These are phyloP conservation scores for Fonsecaea erecta DNA, from an alignment of 2,329 filamentous ascomycete species.

Conservation along the genomic window DNA sequence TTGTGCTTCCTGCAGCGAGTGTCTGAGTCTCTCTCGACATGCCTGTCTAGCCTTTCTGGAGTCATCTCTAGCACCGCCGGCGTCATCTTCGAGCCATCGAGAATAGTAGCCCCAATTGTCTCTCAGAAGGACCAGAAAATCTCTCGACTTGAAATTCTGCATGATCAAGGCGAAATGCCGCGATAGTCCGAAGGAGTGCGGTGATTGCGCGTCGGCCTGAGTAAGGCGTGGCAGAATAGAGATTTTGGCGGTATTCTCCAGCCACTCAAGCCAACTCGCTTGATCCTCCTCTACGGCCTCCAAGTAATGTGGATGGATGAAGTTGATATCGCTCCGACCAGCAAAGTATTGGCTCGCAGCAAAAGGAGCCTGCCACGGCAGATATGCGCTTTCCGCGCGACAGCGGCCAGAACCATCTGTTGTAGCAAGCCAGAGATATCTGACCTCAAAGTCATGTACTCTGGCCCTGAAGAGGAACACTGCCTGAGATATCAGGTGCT, in stretches of 20 bases:
- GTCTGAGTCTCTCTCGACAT: constrained; percentile 5
- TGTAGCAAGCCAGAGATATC: constrained; percentile 13
- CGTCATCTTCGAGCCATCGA: constrained; percentile 13
- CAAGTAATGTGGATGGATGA: constrained; percentile 15
- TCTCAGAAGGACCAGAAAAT: constrained; percentile 14
- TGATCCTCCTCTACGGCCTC: constrained; percentile 1
- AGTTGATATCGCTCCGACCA: background rate
- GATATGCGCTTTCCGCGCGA: constrained; percentile 7
- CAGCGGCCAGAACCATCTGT: constrained; percentile 1
- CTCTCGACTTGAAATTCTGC: background rate
- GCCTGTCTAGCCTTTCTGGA: background rate
- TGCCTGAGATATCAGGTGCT: constrained; percentile 12
- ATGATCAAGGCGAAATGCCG: constrained; percentile 13
- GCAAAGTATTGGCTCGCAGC: constrained; percentile 15
- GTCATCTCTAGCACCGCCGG: background rate
- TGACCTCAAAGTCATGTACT: constrained; percentile 9
- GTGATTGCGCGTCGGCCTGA: background rate
- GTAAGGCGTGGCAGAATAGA: constrained; percentile 12
- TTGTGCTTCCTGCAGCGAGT: constrained; percentile 1
- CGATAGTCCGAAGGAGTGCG: constrained; percentile 9
- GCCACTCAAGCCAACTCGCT: constrained; percentile 8
- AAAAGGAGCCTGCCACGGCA: constrained; percentile 5
- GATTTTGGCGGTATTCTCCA: constrained; percentile 8
- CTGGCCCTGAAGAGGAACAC: constrained; percentile 12
- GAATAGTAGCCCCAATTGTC: constrained; percentile 16